Evolutionary conservation across 257 asterid species (phyloP), one percentile per base, ranked within the genome.

Genomic region (Ophiorrhiza pumila): DNA sequence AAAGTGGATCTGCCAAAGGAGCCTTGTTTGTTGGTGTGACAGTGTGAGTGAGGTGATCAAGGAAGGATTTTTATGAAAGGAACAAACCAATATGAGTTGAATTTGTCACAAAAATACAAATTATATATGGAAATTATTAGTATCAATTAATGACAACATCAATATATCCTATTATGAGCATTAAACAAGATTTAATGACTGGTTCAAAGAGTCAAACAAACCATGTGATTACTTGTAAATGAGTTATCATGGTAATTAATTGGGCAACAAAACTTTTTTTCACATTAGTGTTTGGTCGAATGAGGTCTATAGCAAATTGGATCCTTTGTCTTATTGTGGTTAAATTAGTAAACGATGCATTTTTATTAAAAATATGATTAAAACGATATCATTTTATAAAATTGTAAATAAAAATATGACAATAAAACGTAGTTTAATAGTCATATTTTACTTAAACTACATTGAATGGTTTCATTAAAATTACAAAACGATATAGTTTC

Each of bases 221-320:
- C 2, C 60, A 34, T 61, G 34, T 62, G 1, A 34, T 17, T 61
- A 10, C n/a, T 49, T 49, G 14, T 14, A 1, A 1, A 49, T 49
- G 55, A 22, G 17, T 49, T 49, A 49, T 14, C 14, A 4, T 17
- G 3, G 68, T 22, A 63, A 63, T 63, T 63, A 25, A 64, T 41
- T 64, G 69, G 69, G 69, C 10, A 64, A 64, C 69, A 53, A 2
- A 60, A 13, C 52, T 29, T 58, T 58, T 58, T n/a, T 29, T 49
- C n/a, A 1, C 0, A 37, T 63, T 37, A 63, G 68, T 50, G 37
- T 63, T 63, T 63, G 68, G 47, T 62, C 31, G 35, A 49, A 17
- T 20, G 57, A 10, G 25, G 57, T 50, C 41, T 63, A 8, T 35
- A 10, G 69, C n/a, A n/a, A n/a, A n/a, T n/a, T n/a, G n/a, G n/a